A percentile compares a stretch with the other conserved stretches of the same genome.
Conservation (phyloP, 306 rosid genomes). For the Lagenaria siceraria region DNA sequence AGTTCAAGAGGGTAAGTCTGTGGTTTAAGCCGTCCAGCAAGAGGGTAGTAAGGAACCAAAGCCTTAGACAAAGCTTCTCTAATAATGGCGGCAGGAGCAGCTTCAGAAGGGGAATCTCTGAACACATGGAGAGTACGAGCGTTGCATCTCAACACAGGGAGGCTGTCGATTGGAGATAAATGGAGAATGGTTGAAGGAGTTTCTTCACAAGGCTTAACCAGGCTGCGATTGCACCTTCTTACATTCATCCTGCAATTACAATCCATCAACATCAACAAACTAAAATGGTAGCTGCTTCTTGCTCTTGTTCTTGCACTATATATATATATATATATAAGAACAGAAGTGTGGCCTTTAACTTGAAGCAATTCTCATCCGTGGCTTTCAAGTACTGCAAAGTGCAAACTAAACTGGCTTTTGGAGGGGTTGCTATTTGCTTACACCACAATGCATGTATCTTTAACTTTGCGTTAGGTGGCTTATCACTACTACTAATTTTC, state of each 20-base stretch:
- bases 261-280: slow-evolving; percentile 13
- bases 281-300: background rate
- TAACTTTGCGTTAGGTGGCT: background rate
- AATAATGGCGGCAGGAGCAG: slow-evolving; percentile 23
- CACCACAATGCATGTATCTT: background rate
- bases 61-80: slow-evolving; percentile 56
- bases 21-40: slow-evolving; percentile 41
- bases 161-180: slow-evolving; percentile 40
- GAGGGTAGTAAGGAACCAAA: slow-evolving; percentile 64
- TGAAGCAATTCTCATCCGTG: background rate
- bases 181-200: slow-evolving; percentile 34
- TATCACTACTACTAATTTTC: background rate
- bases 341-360: background rate
- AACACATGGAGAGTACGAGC: slow-evolving; percentile 66
- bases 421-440: background rate
- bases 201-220: slow-evolving; percentile 36
- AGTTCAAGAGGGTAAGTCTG: slow-evolving; percentile 20
- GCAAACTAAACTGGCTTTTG: background rate
- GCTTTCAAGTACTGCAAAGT: background rate
- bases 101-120: slow-evolving; percentile 22
- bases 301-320: background rate
- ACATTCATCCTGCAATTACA: slow-evolving; percentile 11
- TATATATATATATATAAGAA: background rate
- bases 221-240: slow-evolving; percentile 21
- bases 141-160: slow-evolving; percentile 45